Conservation (phyloP, 2,329 filamentous ascomycete species). For the Apiospora malaysiana region DNA sequence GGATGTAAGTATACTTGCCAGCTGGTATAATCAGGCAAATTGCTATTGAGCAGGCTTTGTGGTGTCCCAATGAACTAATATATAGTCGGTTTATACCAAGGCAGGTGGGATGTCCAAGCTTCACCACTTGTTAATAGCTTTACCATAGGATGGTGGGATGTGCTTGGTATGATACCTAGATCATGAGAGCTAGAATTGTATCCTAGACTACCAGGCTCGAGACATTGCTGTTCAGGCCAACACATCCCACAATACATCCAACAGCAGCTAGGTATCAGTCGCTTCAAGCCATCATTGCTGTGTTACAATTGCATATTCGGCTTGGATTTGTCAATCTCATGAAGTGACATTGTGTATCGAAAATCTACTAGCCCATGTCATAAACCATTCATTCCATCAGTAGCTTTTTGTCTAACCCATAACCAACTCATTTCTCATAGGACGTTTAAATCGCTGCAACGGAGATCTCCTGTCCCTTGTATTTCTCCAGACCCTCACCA, state of each 20-base stretch:
- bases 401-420: neutral
- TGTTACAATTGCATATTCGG: neutral
- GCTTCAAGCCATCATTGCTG: neutral
- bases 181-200: neutral
- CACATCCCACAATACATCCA: too few relatives aligned
- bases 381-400: neutral
- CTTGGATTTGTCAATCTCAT: neutral
- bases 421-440: neutral
- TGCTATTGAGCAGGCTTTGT: too few relatives aligned
- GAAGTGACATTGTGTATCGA: neutral
- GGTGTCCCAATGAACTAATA: too few relatives aligned
- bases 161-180: neutral
- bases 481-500: slow-evolving; percentile 66
- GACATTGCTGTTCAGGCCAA: neutral
- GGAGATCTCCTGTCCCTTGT: slow-evolving; percentile 52
- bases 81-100: too few relatives aligned
- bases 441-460: slow-evolving; percentile 32
- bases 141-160: neutral
- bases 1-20: too few relatives aligned
- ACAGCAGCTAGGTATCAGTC: neutral
- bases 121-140: neutral
- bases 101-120: neutral
- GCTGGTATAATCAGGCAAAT: too few relatives aligned
- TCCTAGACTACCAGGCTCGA: neutral
- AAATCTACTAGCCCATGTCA: neutral